These are phyloP conservation scores for Blastocystis sp. DNA, from an alignment of 352 stramenopile species.

Conservation along the genomic window DNA sequence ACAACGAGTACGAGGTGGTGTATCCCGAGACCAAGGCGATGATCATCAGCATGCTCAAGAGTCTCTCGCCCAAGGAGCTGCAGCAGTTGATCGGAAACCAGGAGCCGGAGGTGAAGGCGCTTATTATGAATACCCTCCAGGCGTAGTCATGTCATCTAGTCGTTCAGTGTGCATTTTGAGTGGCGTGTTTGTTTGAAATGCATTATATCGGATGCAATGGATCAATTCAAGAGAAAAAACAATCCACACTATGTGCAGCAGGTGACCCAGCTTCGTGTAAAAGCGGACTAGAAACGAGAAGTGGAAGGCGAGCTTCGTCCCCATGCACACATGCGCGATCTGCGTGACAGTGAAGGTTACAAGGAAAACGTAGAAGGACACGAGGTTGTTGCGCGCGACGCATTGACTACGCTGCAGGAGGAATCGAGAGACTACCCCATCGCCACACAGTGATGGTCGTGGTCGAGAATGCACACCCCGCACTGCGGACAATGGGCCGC, in stretches of 20 bases:
- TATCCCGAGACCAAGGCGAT: slow-evolving; percentile 12
- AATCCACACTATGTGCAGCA: background rate
- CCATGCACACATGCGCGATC: background rate
- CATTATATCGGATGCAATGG: too few relatives aligned
- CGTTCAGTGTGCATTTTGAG: background rate
- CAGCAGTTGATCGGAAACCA: background rate
- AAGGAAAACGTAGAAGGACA: background rate
- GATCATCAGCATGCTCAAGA: slow-evolving; percentile 42
- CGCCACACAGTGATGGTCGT: slow-evolving; percentile 23
- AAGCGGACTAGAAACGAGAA: background rate
- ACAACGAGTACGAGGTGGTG: slow-evolving; percentile 19
- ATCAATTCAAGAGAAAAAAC: background rate
- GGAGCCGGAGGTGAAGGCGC: background rate
- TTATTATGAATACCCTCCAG: background rate
- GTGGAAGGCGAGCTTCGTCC: background rate
- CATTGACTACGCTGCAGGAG: background rate
- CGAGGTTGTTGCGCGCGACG: background rate
- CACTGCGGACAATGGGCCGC: background rate
- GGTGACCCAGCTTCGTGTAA: background rate
- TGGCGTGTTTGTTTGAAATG: background rate
- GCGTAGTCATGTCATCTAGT: background rate
- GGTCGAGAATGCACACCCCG: slow-evolving; percentile 15
- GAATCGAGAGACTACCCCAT: background rate
- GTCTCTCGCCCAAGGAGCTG: background rate
- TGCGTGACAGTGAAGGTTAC: background rate